Evolutionary conservation across 23 red algal species (phyloP).

Genomic region (Chondrus crispus): DNA sequence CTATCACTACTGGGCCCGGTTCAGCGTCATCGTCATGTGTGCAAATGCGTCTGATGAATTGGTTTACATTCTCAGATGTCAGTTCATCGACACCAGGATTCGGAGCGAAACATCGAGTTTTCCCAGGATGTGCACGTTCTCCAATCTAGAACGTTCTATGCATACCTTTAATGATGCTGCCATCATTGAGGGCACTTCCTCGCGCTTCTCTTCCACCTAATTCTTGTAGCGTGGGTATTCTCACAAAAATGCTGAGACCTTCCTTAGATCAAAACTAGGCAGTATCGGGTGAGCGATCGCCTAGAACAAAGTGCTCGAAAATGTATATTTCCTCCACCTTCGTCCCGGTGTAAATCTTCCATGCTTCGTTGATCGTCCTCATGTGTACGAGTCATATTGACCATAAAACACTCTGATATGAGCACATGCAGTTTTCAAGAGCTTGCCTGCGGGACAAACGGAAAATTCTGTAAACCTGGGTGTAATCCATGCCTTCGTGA

Average conservation of each 20-base stretch:
- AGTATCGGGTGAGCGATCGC: background rate
- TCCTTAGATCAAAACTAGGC: background rate
- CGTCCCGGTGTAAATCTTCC: too few relatives aligned
- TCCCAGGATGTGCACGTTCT: background rate
- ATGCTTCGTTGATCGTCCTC: too few relatives aligned
- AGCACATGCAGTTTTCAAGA: too few relatives aligned
- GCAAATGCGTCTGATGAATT: background rate
- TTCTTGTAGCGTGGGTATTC: background rate
- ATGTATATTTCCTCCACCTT: too few relatives aligned
- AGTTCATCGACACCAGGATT: background rate
- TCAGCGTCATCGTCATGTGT: background rate
- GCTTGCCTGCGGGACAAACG: too few relatives aligned
- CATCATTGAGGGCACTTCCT: background rate
- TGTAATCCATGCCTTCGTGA: too few relatives aligned
- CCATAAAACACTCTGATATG: too few relatives aligned
- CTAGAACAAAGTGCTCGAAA: background rate
- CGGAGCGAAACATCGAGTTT: background rate
- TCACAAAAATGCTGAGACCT: background rate
- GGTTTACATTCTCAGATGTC: background rate
- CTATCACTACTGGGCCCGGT: background rate
- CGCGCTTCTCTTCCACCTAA: background rate
- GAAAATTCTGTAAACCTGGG: too few relatives aligned
- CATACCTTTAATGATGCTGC: background rate
- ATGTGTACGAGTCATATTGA: too few relatives aligned
- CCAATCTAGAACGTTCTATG: background rate